Base-by-base conservation (phyloP, 2,329 filamentous ascomycete species). In the Aciculosporium take region DNA sequence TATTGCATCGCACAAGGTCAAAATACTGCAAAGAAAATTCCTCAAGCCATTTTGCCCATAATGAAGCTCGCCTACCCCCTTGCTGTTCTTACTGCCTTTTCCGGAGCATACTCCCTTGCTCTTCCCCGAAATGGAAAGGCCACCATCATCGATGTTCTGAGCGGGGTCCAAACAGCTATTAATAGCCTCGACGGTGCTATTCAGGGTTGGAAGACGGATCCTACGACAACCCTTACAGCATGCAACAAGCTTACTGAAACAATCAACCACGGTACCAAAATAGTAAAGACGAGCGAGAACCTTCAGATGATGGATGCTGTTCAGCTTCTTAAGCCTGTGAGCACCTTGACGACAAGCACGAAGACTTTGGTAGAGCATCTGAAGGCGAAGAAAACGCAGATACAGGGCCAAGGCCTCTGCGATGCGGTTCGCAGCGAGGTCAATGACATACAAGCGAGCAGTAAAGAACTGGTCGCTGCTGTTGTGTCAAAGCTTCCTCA, bases 1-100 rank as follows among this genome's bases (percentile, higher is more conserved):
- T n/a, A n/a, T 8, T 7, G 31, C 18, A 4, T 7, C 7, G 7
- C 31, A 5, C 31, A 33, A 20, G 18, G 17, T 20, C 18, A 21
- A 20, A 8, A 33, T 21, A 5, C 3, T 9, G 17, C 8, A 33
- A 6, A 12, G 6, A 34, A 21, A n/a, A 4, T 21, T 12, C 20
- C 12, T n/a, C 30, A 17, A 35, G n/a, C n/a, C n/a, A n/a, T n/a
- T n/a, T n/a, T n/a, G n/a, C n/a, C n/a, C n/a, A n/a, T n/a, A 24
- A 45, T 46, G 44, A 46, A 46, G 32, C 35, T 44, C 24, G 18
- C 17, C 21, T 23, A 21, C 7, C 32, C 37, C 7, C 9, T 39
- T 28, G 20, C 35, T 18, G 13, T 44, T 21, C 25, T 41, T 7
- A 20, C 18, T 15, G 38, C 40, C 30, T 13, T 38, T 23, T 36